Percentiles rank a stretch among this genome's conserved stretches.
Conservation (phyloP, 805 yeast genomes). For the Candida adriatica region DNA sequence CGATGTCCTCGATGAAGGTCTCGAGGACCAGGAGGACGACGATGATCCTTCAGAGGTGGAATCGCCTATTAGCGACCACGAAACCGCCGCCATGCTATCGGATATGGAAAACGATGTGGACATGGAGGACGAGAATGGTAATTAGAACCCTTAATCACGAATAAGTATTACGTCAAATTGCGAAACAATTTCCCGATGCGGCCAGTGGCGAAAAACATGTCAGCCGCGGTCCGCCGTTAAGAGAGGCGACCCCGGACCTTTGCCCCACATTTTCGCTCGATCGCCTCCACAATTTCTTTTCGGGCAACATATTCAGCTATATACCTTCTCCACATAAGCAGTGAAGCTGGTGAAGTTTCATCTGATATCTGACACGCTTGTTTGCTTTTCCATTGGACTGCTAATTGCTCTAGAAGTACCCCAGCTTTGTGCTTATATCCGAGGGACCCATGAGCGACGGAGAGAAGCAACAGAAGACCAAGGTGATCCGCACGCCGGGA, state of each 20-base stretch:
- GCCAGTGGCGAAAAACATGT: too few relatives aligned
- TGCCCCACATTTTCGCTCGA: slow-evolving; percentile 6
- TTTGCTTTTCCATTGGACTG: too few relatives aligned
- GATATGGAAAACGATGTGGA: slow-evolving; percentile 1
- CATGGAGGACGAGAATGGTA: slow-evolving; percentile 4
- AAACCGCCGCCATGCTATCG: too few relatives aligned
- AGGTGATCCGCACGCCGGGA: slow-evolving; percentile 65
- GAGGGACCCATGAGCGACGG: neutral
- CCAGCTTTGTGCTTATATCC: too few relatives aligned
- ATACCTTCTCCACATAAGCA: too few relatives aligned
- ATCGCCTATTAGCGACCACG: neutral
- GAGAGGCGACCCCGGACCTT: slow-evolving; percentile 4
- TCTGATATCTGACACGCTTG: too few relatives aligned
- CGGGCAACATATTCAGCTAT: too few relatives aligned
- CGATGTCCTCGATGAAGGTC: neutral
- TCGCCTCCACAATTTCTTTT: too few relatives aligned
- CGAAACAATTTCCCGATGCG: neutral
- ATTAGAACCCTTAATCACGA: too few relatives aligned
- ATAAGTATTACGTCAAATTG: too few relatives aligned
- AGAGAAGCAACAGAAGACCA: slow-evolving; percentile 19
- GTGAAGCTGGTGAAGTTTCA: too few relatives aligned
- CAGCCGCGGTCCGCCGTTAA: too few relatives aligned
- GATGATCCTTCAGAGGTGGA: neutral
- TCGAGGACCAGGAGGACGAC: slow-evolving; percentile 5
- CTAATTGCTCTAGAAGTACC: neutral